A percentile compares a stretch with the other conserved stretches of the same genome.
phyloP scores from a whole-genome alignment of 169 alveolate species.

The Cryptosporidium parvum region DNA sequence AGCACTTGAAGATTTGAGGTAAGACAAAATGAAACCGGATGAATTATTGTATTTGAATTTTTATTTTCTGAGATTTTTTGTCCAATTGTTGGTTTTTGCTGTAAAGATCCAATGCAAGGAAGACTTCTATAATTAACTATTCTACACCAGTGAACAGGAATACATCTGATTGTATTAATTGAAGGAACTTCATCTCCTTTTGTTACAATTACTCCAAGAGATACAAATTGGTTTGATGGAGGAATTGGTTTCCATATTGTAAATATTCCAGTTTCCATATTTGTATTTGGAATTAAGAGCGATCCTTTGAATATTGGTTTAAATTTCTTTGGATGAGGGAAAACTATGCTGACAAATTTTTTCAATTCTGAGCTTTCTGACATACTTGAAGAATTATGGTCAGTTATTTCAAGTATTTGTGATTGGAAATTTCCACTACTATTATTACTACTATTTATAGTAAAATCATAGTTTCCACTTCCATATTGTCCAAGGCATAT shows the following conservation, averaged over 20 bases:
- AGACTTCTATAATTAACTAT: conserved; percentile 17
- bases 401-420: conserved; percentile 44
- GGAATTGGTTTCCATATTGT: conserved; percentile 72
- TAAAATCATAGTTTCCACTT: background rate
- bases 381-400: conserved; percentile 61
- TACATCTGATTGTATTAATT: conserved; percentile 22
- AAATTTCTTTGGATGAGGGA: conserved; percentile 56
- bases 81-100: background rate
- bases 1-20: conserved; percentile 5
- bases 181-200: conserved; percentile 44
- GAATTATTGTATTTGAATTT: background rate
- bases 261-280: conserved; percentile 36
- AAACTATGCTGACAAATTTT: conserved; percentile 26
- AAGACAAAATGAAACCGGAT: conserved; percentile 51
- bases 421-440: background rate
- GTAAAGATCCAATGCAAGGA: conserved; percentile 42
- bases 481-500: conserved; percentile 54
- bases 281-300: conserved; percentile 10
- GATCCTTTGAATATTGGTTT: conserved; percentile 66
- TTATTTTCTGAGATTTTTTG: background rate
- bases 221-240: conserved; percentile 21
- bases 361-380: conserved; percentile 64
- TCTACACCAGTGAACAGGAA: conserved; percentile 68
- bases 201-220: conserved; percentile 46
- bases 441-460: too few relatives aligned